Base-by-base conservation (phyloP, 2,329 filamentous ascomycete genomes). In the Hypoxylon sp. region DNA sequence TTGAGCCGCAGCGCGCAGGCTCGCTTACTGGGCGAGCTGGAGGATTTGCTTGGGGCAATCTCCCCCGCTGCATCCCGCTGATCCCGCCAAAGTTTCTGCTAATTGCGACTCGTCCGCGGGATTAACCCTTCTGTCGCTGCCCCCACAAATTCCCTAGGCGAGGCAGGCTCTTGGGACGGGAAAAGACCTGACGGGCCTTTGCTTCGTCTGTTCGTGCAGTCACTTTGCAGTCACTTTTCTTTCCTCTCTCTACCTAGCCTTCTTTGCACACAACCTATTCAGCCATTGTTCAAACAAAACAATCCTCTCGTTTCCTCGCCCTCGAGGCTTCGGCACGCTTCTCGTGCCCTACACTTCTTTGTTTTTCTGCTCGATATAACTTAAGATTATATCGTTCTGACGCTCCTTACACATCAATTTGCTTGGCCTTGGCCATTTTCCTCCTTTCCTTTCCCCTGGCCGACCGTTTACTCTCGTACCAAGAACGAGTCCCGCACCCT, bases 81-180 rank as follows among this genome's bases (percentile, higher is more conserved):
- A n/a, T n/a, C n/a, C n/a, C n/a, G n/a, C n/a, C n/a, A n/a, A n/a
- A 48, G 37, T 43, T 47, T 45, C 45, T 52, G 33, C 45, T 60
- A 51, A 59, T 64, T 62, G 56, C 56, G 60, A 67, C 59, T 67
- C 52, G 64, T 58, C 55, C 55, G 55, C 50, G 54, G 43, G 42
- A 58, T 68, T 63, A 62, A n/a, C 59, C 58, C 38, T 60, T 69
- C 61, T 64, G 61, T 60, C 55, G 42, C 41, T 27, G 59, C 57
- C 60, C 61, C 60, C 57, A 57, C 58, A 48, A 27, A 55, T 65
- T 60, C 53, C 56, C 48, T 55, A 49, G 62, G 55, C n/a, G n/a
- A n/a, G n/a, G n/a, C n/a, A n/a, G n/a, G n/a, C n/a, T n/a, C n/a
- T n/a, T n/a, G n/a, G n/a, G n/a, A n/a, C n/a, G n/a, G n/a, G n/a